Evolutionary conservation across 2,329 filamentous ascomycete genomes (phyloP), one percentile per base, ranked within the genome.

Genomic region (Colletotrichum musae): DNA sequence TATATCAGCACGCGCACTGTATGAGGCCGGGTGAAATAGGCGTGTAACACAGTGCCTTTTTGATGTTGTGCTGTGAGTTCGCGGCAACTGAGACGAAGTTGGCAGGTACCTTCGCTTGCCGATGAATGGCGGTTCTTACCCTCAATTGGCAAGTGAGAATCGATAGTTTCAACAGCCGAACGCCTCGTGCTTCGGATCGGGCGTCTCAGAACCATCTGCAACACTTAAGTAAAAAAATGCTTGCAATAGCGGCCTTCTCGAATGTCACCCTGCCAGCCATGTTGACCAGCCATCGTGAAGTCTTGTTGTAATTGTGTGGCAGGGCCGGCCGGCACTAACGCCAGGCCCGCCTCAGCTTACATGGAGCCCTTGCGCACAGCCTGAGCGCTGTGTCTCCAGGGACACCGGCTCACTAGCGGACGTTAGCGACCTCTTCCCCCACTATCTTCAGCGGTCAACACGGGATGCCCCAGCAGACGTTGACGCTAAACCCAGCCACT

Each of bases 401-500:
- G 39, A 66, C 62, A 15, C 48, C 28, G 48, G 16, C 18, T 41
- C 54, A 24, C 52, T 60, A 48, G 32, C 36, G 41, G 36, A n/a
- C 60, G 47, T 61, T 53, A 18, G 58, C 32, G 39, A 43, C 21
- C 43, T 43, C 6, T 47, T 47, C 24, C 56, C 62, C 51, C 51
- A 62, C 67, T 45, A 70, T 67, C 57, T 67, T 47, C 63, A 70
- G 57, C 67, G 62, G 15, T 53, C 24, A 47, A 52, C 56, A 51
- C 57, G 43, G 67, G 67, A 61, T 43, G 56, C n/a, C 66, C 62
- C 56, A 66, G 66, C 66, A 41, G 41, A 15, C 13, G 18, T 28
- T 36, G 16, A 26, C 41, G 50, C 62, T 32, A 58, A 59, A 18
- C 48, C 66, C 56, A 61, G 62, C 62, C 61, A 69, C 61, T 59